phyloP scores from a whole-genome alignment of 768 basidiomycete genomes.

The Agaricus sinodeliciosus region DNA sequence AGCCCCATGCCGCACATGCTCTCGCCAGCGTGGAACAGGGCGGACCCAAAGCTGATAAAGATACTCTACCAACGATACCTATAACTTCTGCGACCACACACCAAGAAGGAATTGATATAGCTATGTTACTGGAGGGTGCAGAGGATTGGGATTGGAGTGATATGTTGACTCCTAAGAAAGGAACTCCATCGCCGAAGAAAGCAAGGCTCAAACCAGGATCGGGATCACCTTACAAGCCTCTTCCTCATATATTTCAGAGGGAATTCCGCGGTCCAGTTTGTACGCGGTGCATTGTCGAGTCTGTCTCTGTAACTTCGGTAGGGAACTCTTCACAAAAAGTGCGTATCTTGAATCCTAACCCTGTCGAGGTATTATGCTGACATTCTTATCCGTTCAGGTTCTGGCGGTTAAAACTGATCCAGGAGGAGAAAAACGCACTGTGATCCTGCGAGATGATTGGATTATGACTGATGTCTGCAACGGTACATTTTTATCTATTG shows the following conservation, averaged over 20 bases:
- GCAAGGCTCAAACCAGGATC: constrained; percentile 12
- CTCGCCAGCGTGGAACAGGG: not conserved
- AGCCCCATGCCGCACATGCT: constrained; percentile 8
- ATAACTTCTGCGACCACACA: constrained; percentile 19
- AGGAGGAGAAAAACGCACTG: constrained; percentile 31
- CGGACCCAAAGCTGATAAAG: not conserved
- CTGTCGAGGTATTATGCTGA: not conserved
- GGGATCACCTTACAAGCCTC: constrained; percentile 4
- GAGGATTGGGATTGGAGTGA: constrained; percentile 69
- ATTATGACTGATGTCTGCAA: constrained; percentile 48
- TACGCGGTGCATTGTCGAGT: constrained; percentile 52
- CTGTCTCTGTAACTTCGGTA: constrained; percentile 29
- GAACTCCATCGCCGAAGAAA: constrained; percentile 20
- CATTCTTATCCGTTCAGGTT: constrained; percentile 28
- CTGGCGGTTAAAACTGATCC: constrained; percentile 42
- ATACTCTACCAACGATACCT: constrained; percentile 5
- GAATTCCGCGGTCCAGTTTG: constrained; percentile 27
- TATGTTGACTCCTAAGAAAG: constrained; percentile 40
- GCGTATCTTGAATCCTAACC: constrained; percentile 2
- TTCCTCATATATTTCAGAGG: constrained; percentile 11
- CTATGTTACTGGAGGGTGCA: constrained; percentile 51
- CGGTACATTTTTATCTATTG: constrained; percentile 30
- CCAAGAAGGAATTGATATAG: constrained; percentile 35
- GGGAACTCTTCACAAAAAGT: constrained; percentile 37
- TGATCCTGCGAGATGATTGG: constrained; percentile 80